Evolutionary conservation across 2,329 filamentous ascomycete species (phyloP), one percentile per base, ranked within the genome.

Genomic region (Fusarium coffeatum): DNA sequence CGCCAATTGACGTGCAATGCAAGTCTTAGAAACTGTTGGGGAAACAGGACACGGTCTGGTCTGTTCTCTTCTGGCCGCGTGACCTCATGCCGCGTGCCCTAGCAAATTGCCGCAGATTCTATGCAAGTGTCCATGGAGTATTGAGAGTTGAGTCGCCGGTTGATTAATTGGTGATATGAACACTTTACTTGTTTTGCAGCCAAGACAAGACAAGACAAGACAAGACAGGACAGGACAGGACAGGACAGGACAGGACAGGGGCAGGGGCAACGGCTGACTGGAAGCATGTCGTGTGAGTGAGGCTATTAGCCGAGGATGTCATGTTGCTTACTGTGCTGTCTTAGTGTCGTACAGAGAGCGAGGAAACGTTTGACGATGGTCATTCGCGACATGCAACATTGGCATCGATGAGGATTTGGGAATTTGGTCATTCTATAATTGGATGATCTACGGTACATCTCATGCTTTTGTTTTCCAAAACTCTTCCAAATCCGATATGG

Each of bases 1-100:
- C 57, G 54, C 40, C 48, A 62, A 64, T 55, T 64, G 43, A 64
- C 61, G 65, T 66, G 68, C 58, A 55, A 42, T 51, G 53, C 55
- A 66, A 62, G 60, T 53, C 58, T 56, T 63, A 47, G 71, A 71
- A 69, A 59, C 57, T 72, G 69, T 72, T 72, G 69, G 60, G 69
- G 55, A 66, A 66, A 66, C 48, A 61, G 54, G 58, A 70, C 68
- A 54, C 63, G 43, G 34, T 53, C 46, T 72, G 60, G 65, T 51
- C 61, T 59, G 56, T 69, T 66, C 57, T 66, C 40, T 54, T 66
- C 45, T 27, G 55, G 11, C 41, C 69, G 68, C 69, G 69, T 72
- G 69, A 72, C 68, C 69, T 67, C 34, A 60, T 72, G 55, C 55
- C 65, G 63, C 62, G 54, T 69, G 61, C 49, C 58, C 54, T 55